Base-by-base conservation (phyloP, 768 basidiomycete genomes). In the Leccinum uliginosum region DNA sequence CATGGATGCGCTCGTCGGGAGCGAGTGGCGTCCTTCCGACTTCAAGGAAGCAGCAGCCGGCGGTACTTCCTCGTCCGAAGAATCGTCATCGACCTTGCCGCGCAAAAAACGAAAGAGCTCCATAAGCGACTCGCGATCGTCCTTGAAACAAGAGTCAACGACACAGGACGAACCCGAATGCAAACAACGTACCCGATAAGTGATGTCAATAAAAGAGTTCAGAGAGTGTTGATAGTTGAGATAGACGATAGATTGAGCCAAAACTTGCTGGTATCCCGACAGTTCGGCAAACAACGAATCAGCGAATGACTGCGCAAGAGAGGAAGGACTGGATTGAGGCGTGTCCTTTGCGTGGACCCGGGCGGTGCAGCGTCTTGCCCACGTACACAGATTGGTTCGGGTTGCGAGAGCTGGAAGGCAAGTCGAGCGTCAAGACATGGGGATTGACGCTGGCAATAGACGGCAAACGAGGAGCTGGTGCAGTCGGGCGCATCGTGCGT, bases 161-260 rank as follows among this genome's bases (percentile, higher is more conserved):
- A 61, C 38, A 59, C 46, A 55, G 59, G 10, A 29, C 26, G 24
- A 46, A 52, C 23, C 55, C 15, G 35, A 1, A 7, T 4, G n/a
- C 44, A 21, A 48, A 45, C n/a, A 24, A 76, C 85, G 54, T 69
- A 92, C 90, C 63, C 86, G 76, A 67, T 91, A 87, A 34, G 93
- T 76, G 58, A 93, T 91, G 65, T 90, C 88, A 56, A 81, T 76
- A 55, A 93, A 74, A n/a, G 91, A 91, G 59, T 86, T 86, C 60
- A 93, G 72, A 26, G 91, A 93, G 59, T 88, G 83, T 56, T 89
- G 85, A 64, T 90, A 91, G 59, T 91, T 87, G 61, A 81, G 75
- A 71, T 91, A 93, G 49, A 86, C 79, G 23, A 75, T 63, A 2
- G 84, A 84, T 54, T 71, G 66, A 15, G 62, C 64, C 49, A 73